A percentile compares a stretch with the other conserved stretches of the same genome.
Conservation (phyloP, 495 filamentous ascomycete genomes). For the Tuber brumale region DNA sequence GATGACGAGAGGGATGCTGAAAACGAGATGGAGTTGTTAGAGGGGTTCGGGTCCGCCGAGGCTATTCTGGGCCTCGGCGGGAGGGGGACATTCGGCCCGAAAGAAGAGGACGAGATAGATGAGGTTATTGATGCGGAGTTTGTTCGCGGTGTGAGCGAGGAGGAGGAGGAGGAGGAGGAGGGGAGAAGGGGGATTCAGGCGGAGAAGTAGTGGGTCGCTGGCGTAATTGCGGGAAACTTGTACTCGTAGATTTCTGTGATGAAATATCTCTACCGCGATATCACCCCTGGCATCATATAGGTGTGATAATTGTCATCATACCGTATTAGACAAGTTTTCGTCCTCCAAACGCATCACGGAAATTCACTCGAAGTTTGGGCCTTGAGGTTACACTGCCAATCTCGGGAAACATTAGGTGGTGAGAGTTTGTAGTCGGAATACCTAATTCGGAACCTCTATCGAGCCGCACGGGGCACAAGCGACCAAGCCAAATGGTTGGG, state of each 20-base stretch:
- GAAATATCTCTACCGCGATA: neutral
- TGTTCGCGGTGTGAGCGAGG: neutral
- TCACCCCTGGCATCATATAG: neutral
- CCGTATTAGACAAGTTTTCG: neutral
- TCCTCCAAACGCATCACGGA: neutral
- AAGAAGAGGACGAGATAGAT: constrained; percentile 46
- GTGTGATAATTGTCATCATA: too few relatives aligned
- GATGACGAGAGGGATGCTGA: neutral
- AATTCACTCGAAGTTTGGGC: neutral
- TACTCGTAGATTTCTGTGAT: neutral
- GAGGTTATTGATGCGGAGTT: constrained; percentile 50
- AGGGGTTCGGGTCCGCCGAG: constrained; percentile 14
- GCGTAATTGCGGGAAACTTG: neutral
- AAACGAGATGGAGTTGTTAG: neutral
- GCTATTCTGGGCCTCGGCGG: constrained; percentile 23
- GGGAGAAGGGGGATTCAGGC: neutral
- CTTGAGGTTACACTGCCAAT: neutral
- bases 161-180: neutral
- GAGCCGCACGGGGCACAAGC: neutral
- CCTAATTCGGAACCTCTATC: neutral
- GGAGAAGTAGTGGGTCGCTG: neutral
- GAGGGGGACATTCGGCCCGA: constrained; percentile 7
- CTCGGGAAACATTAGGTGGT: neutral
- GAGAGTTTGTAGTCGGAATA: neutral
- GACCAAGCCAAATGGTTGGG: neutral